Conservation (phyloP, 352 stramenopile species). For the Pythium volutum region DNA sequence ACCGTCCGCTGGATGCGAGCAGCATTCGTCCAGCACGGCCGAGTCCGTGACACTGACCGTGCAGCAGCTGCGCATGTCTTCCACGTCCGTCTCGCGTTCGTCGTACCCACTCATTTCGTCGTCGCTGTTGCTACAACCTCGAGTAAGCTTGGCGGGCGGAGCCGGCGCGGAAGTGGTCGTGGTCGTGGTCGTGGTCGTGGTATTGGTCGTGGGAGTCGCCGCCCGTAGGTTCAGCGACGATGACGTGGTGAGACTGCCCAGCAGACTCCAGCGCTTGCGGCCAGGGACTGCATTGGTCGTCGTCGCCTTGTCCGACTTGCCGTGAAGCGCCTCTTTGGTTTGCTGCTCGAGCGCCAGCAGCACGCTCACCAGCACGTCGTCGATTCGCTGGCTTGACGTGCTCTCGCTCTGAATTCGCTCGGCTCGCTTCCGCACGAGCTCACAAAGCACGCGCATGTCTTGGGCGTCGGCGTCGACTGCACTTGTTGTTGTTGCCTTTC, state of each 20-base stretch:
- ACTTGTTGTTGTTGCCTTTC: not conserved
- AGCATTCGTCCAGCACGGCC: conserved; percentile 1
- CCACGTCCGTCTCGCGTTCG: conserved; percentile 22
- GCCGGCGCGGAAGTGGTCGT: not conserved
- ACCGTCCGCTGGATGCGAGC: not conserved
- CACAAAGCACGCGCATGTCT: conserved; percentile 7
- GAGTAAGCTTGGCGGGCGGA: too few relatives aligned
- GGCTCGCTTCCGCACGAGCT: conserved; percentile 11
- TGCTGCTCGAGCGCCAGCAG: conserved; percentile 13
- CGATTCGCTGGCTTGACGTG: not conserved
- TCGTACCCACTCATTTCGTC: conserved; percentile 4
- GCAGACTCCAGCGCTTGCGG: conserved; percentile 15
- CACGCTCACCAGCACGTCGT: conserved; percentile 11
- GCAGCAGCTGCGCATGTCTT: conserved; percentile 25
- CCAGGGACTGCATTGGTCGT: not conserved
- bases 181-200: not conserved
- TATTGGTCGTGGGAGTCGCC: not conserved
- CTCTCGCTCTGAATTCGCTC: conserved; percentile 9
- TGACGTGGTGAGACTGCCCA: not conserved
- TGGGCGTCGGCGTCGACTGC: conserved; percentile 2
- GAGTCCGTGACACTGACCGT: conserved; percentile 26
- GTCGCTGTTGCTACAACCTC: not conserved
- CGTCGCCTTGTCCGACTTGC: not conserved
- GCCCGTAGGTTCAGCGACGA: not conserved
- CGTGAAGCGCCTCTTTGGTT: conserved; percentile 6